These are phyloP conservation scores for Dothistroma pini DNA, from an alignment of 2,329 filamentous ascomycete genomes.

Conservation along the genomic window DNA sequence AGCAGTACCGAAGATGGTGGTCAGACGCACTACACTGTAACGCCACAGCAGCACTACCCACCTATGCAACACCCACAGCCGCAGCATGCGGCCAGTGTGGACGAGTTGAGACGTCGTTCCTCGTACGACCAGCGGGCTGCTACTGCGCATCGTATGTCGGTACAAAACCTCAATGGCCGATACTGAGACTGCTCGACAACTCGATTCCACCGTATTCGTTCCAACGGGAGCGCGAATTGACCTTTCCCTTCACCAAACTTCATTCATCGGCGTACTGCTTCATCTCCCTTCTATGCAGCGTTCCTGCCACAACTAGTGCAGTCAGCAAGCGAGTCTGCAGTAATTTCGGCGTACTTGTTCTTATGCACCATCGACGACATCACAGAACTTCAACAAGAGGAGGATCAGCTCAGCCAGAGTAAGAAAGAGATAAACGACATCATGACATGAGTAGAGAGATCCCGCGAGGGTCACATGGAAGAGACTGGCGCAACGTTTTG, in stretches of 20 bases:
- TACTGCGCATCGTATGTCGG: slow-evolving; percentile 28
- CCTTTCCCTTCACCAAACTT: not conserved
- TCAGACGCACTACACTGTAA: slow-evolving; percentile 1
- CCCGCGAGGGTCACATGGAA: not conserved
- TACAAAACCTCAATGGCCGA: slow-evolving; percentile 27
- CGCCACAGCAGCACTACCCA: slow-evolving; percentile 14
- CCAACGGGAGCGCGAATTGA: not conserved
- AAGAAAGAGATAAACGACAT: not conserved
- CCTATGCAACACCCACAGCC: slow-evolving; percentile 24
- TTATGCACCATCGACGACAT: not conserved
- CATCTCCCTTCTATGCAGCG: not conserved
- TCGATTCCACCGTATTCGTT: no score
- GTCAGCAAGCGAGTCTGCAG: not conserved
- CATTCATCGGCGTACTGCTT: slow-evolving; percentile 6
- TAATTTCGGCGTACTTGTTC: slow-evolving; percentile 14
- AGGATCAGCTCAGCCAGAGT: not conserved
- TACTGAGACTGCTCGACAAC: slow-evolving; percentile 18
- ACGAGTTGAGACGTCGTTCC: slow-evolving; percentile 25
- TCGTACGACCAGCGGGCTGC: slow-evolving; percentile 23
- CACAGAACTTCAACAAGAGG: not conserved
- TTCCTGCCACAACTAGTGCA: not conserved
- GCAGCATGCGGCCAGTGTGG: slow-evolving; percentile 27
- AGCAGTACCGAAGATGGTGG: slow-evolving; percentile 10
- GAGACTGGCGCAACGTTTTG: not conserved
- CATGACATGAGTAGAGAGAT: slow-evolving; percentile 2